These are phyloP conservation scores for Aspergillus hiratsukae DNA, from an alignment of 2,329 filamentous ascomycete genomes.

Conservation along the genomic window DNA sequence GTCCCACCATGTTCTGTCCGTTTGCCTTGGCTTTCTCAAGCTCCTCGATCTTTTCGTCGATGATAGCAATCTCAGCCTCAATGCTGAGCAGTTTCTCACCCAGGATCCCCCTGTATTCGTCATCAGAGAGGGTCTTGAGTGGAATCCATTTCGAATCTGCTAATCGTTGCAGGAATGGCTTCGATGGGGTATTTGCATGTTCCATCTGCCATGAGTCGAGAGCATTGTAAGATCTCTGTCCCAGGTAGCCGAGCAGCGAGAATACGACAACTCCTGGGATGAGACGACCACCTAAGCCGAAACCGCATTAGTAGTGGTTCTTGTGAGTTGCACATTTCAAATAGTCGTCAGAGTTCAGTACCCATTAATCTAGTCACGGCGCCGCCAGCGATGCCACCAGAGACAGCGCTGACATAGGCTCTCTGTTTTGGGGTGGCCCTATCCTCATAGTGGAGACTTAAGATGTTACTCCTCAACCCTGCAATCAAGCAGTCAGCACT, in stretches of 20 bases:
- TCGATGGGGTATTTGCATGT: slow-evolving; percentile 30
- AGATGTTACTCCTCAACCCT: slow-evolving; percentile 41
- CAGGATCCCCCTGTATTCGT: slow-evolving; percentile 68
- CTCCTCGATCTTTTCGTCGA: slow-evolving; percentile 68
- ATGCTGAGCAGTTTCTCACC: slow-evolving; percentile 66
- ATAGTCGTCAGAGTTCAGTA: slow-evolving; percentile 22
- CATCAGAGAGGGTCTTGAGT: slow-evolving; percentile 64
- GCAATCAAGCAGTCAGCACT: slow-evolving; percentile 29
- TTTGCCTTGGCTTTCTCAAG: slow-evolving; percentile 34
- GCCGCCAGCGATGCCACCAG: slow-evolving; percentile 64
- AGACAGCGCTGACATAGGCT: slow-evolving; percentile 63
- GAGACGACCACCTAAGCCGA: slow-evolving; percentile 50
- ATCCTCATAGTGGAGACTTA: slow-evolving; percentile 46
- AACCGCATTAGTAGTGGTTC: slow-evolving; percentile 6
- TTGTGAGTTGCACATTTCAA: not conserved
- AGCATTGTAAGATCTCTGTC: slow-evolving; percentile 54
- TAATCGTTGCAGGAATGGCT: slow-evolving; percentile 46
- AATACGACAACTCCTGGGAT: slow-evolving; percentile 59
- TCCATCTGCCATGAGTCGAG: slow-evolving; percentile 46
- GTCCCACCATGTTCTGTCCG: not conserved
- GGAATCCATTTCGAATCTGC: slow-evolving; percentile 66
- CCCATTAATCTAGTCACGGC: slow-evolving; percentile 53
- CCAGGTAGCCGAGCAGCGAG: slow-evolving; percentile 52
- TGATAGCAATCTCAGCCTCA: slow-evolving; percentile 70
- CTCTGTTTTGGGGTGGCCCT: slow-evolving; percentile 56